Evolutionary conservation across 257 asterid genomes (phyloP).

Genomic region (Nicotiana sylvestris): DNA sequence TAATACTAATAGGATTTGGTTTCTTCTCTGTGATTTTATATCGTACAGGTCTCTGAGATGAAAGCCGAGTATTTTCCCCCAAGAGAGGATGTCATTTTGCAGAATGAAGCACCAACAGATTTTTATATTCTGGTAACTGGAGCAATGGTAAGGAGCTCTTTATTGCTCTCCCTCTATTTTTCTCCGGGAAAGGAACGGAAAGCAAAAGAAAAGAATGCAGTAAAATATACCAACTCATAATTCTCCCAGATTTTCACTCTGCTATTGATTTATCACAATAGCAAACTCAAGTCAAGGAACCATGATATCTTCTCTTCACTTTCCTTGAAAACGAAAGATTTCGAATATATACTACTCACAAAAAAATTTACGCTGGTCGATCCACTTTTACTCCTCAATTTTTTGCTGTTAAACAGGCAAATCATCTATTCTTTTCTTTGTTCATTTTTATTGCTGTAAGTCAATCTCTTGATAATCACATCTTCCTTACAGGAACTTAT

Average conservation of each 20-base stretch:
- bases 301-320: no score
- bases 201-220: no score
- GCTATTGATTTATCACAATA: no score
- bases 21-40: background rate
- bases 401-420: background rate
- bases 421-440: background rate
- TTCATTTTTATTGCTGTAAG: background rate
- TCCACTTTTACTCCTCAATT: background rate
- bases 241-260: no score
- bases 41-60: conserved; percentile 60
- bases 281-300: no score
- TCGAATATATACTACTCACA: no score
- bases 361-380: no score
- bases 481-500: conserved; percentile 54
- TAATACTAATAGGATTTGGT: background rate
- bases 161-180: background rate
- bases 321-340: no score
- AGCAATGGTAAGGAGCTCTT: conserved; percentile 45
- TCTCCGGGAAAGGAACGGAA: background rate
- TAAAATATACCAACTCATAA: no score
- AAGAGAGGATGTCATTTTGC: conserved; percentile 64
- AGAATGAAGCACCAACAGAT: conserved; percentile 75
- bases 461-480: conserved; percentile 11
- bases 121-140: conserved; percentile 65
- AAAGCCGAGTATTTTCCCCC: conserved; percentile 77